Conservation (phyloP, 441 rosid species). For the Erysimum cheiri region DNA sequence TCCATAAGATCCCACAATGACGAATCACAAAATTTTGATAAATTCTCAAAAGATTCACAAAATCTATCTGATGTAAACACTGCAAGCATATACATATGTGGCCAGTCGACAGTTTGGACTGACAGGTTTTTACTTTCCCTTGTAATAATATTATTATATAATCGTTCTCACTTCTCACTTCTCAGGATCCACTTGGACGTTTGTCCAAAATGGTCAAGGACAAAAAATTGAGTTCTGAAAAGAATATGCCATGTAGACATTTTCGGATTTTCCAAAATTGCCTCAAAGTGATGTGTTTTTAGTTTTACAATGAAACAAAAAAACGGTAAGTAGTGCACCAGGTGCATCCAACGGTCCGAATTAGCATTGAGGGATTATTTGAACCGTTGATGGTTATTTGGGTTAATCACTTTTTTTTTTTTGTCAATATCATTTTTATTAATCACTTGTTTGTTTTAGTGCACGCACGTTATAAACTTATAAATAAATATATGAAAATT, state of each 20-base stretch:
- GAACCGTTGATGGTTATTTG: conserved; percentile 15
- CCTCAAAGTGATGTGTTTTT: neutral
- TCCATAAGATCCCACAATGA: conserved; percentile 17
- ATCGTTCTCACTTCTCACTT: too few species aligned
- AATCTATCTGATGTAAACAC: conserved; percentile 31
- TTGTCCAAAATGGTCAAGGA: conserved; percentile 9
- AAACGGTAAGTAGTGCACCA: neutral
- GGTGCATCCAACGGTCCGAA: neutral
- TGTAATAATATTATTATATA: neutral
- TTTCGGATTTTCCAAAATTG: neutral
- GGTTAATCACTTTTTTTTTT: too few species aligned
- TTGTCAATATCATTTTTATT: too few species aligned
- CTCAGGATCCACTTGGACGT: conserved; percentile 8
- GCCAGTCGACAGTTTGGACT: neutral
- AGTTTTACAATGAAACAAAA: neutral
- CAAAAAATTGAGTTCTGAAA: neutral
- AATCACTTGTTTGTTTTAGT: conserved; percentile 17
- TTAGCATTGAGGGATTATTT: conserved; percentile 1
- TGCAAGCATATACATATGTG: neutral
- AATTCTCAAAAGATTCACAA: conserved; percentile 18
- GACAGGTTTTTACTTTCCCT: neutral
- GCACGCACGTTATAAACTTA: conserved; percentile 36
- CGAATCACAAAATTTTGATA: conserved; percentile 7
- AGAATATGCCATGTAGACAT: neutral
- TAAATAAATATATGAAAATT: neutral